A percentile compares a stretch with the other conserved stretches of the same genome.
These are phyloP conservation scores for Colletotrichum shisoi DNA, from an alignment of 2,329 filamentous ascomycete species.

Conservation along the genomic window DNA sequence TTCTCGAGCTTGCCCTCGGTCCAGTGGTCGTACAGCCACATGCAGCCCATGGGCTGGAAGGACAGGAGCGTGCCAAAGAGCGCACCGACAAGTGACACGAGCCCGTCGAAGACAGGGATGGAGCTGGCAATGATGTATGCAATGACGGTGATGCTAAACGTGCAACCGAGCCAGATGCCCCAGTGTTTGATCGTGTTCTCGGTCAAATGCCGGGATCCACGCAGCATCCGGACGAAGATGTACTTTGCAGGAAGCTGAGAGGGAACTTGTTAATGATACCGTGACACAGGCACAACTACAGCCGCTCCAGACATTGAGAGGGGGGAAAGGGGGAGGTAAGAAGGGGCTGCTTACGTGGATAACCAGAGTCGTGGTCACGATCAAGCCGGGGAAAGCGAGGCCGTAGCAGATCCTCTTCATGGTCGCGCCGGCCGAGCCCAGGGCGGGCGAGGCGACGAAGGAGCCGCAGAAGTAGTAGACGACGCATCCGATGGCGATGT, in stretches of 20 bases:
- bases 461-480: slow-evolving; percentile 58
- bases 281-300: too few species aligned
- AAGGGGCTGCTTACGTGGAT: slow-evolving; percentile 43
- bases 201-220: slow-evolving; percentile 46
- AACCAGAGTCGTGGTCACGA: slow-evolving; percentile 44
- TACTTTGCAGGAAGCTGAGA: slow-evolving; percentile 43
- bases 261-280: background rate
- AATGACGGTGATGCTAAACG: slow-evolving; percentile 40
- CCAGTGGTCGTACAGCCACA: slow-evolving; percentile 57
- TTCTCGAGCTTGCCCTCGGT: slow-evolving; percentile 39
- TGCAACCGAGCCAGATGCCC: slow-evolving; percentile 47
- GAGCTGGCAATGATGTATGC: slow-evolving; percentile 46
- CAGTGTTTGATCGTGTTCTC: slow-evolving; percentile 46
- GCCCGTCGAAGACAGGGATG: slow-evolving; percentile 45
- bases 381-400: slow-evolving; percentile 46
- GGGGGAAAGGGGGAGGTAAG: too few species aligned
- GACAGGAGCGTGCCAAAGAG: slow-evolving; percentile 44
- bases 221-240: slow-evolving; percentile 43
- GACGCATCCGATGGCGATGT: slow-evolving; percentile 49
- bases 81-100: slow-evolving; percentile 45
- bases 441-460: slow-evolving; percentile 56
- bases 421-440: slow-evolving; percentile 54
- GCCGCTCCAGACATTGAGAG: too few species aligned
- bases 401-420: slow-evolving; percentile 58
- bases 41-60: slow-evolving; percentile 47